phyloP scores from a whole-genome alignment of 306 rosid genomes.

The Pachyrhizus erosus region DNA sequence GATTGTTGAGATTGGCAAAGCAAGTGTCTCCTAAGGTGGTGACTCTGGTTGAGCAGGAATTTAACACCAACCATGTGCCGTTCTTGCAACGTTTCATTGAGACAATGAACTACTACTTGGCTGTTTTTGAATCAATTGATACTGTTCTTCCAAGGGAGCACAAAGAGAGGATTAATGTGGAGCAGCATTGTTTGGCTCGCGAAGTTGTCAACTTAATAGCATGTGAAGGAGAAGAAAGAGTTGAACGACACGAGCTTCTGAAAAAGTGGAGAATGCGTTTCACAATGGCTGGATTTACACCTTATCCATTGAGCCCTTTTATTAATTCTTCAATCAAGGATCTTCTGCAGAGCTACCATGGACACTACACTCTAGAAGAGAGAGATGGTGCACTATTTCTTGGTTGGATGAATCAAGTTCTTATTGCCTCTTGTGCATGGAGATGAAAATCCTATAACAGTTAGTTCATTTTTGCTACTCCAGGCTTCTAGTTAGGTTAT shows the following conservation, averaged over 20 bases:
- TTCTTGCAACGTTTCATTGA: conserved; percentile 75
- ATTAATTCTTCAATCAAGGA: conserved; percentile 79
- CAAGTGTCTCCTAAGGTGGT: conserved; percentile 80
- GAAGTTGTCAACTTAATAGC: conserved; percentile 91
- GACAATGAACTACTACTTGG: conserved; percentile 65
- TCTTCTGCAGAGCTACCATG: conserved; percentile 72
- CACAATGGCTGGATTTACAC: conserved; percentile 73
- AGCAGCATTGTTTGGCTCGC: conserved; percentile 94
- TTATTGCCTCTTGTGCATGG: conserved; percentile 89
- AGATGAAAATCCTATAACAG: conserved; percentile 49
- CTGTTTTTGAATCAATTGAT: conserved; percentile 85
- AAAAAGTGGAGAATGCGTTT: conserved; percentile 80
- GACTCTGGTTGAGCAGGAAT: conserved; percentile 91
- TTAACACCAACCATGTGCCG: conserved; percentile 65
- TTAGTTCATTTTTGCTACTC: conserved; percentile 41
- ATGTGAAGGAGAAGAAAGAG: conserved; percentile 89
- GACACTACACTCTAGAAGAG: conserved; percentile 85
- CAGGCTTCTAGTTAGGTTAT: conserved; percentile 44
- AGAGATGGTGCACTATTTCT: conserved; percentile 77
- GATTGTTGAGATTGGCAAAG: conserved; percentile 76
- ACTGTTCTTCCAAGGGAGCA: conserved; percentile 77
- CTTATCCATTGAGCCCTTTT: conserved; percentile 78
- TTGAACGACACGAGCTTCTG: conserved; percentile 83
- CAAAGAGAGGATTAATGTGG: conserved; percentile 84
- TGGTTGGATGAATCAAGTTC: conserved; percentile 80